Evolutionary conservation across 1,284 basidiomycete genomes (phyloP), one percentile per base, ranked within the genome.

Genomic region (Anthracocystis panici-leucophaei): DNA sequence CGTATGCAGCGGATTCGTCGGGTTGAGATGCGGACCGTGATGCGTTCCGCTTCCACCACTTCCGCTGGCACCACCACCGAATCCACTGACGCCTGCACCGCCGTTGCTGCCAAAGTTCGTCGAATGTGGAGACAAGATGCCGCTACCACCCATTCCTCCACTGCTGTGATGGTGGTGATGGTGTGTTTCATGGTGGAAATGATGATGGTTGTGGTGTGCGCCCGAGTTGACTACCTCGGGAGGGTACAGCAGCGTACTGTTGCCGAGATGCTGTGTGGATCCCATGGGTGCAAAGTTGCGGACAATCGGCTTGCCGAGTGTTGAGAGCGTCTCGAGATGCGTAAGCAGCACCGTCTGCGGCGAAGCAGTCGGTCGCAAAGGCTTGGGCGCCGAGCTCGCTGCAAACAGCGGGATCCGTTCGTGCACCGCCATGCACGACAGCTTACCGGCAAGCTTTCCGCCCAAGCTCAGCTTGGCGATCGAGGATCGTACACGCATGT

Each of bases 361-460:
- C n/a, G 53, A 40, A 6, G 68, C 46, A 14, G 64, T 65, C 10
- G 65, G 59, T 12, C 78, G 50, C 5, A 72, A 21, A 6, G 67
- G 69, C n/a, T 69, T 69, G 6, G 79, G 75, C 20, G 60, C 55
- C 6, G 72, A 73, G 38, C 67, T 65, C 3, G 90, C 90, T 41
- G 93, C 95, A 84, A 96, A 93, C 5, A 99, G 91, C 31, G 91
- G 91, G 0, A 93, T 89, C 55, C 92, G 90, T 27, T 92, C 89
- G 85, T 99, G 97, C 10, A 94, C 91, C 72, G 95, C 94, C 78
- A 98, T 91, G 2, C 91, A 90, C 27, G 93, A 91, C 51, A 98
- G 87, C 63, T 79, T 72, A 25, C 72, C 78, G 6, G 75, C 67
- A 20, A 81, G 57, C 27, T 59, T 55, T 5, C 53, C 11, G 5